Evolutionary conservation across 192 early-diverging fungal species (phyloP), one percentile per base, ranked within the genome.

Genomic region (Piromyces sp.): DNA sequence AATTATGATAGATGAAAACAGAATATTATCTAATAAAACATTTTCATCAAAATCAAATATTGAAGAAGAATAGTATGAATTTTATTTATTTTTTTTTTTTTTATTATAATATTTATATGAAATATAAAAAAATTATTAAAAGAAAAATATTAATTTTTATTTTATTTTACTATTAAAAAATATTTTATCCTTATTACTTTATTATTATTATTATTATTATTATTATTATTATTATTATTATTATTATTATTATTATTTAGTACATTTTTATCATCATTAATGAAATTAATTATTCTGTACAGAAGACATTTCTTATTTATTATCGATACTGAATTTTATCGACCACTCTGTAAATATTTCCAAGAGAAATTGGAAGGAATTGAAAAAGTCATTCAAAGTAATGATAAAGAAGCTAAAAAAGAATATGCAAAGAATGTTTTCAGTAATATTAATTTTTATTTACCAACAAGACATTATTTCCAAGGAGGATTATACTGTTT

Each of bases 321-420:
- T n/a, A 9, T n/a, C 1, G 22, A 26, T 9, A 68, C 51, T 11
- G 51, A 68, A 68, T 68, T 68, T 28, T 68, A 79, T 58, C 19
- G 30, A 37, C 86, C 26, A 29, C 85, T 79, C 81, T 81, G 29
- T 83, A 58, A 80, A 12, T 81, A 30, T 79, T 86, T 31, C 84
- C 88, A 7, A 68, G 82, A 85, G 36, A 81, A 84, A n/a, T 86
- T 87, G 1, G 78, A 79, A 16, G 81, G 68, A 17, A 85, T 88
- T 15, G 78, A 81, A 36, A 78, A 83, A 29, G 83, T 84, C 9
- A 28, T 88, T 6, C 30, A 83, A 83, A 31, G 83, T 85, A 51
- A 78, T 80, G 26, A 80, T 80, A 40, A 85, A 84, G 80, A 58
- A 80, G 5, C 83, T 84, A 30, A 83, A 83, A 28, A 79, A 80